Conservation (phyloP, 1,284 basidiomycete genomes). For the Moniliella sp. region DNA sequence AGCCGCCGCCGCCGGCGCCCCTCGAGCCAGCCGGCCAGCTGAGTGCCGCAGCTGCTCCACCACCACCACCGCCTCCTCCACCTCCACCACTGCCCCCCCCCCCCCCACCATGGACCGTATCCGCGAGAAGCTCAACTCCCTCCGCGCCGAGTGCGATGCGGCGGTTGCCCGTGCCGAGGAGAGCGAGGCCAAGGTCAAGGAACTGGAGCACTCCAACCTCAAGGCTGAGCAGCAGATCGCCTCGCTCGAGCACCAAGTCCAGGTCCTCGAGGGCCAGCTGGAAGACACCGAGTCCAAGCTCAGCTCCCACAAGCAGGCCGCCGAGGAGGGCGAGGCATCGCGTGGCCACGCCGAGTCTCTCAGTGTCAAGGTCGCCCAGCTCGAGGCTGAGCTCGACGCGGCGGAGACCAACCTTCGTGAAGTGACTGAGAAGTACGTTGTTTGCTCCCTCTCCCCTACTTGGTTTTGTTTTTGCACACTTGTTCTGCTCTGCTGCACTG, state of each 20-base stretch:
- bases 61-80: too few species aligned
- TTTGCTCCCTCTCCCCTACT: neutral
- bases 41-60: too few species aligned
- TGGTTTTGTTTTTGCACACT: neutral
- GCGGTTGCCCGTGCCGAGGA: slow-evolving; percentile 38
- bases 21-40: too few species aligned
- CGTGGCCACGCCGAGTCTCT: slow-evolving; percentile 57
- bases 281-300: slow-evolving; percentile 59
- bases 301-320: slow-evolving; percentile 47
- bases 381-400: slow-evolving; percentile 84
- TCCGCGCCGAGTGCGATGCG: slow-evolving; percentile 68
- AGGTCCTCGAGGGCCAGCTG: slow-evolving; percentile 49
- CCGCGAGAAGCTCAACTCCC: slow-evolving; percentile 41
- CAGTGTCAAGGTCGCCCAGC: slow-evolving; percentile 61
- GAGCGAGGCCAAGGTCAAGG: slow-evolving; percentile 29
- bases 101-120: too few species aligned
- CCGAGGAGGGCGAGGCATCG: slow-evolving; percentile 52
- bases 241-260: slow-evolving; percentile 59
- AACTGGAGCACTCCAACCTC: slow-evolving; percentile 55
- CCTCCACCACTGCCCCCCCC: too few species aligned
- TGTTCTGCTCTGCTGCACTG: too few species aligned
- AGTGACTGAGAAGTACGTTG: slow-evolving; percentile 74
- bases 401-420: slow-evolving; percentile 94
- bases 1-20: too few species aligned
- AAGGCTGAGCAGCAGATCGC: slow-evolving; percentile 69